These are phyloP conservation scores for Ophiocordyceps australis DNA, from an alignment of 2,329 filamentous ascomycete genomes.

Conservation along the genomic window DNA sequence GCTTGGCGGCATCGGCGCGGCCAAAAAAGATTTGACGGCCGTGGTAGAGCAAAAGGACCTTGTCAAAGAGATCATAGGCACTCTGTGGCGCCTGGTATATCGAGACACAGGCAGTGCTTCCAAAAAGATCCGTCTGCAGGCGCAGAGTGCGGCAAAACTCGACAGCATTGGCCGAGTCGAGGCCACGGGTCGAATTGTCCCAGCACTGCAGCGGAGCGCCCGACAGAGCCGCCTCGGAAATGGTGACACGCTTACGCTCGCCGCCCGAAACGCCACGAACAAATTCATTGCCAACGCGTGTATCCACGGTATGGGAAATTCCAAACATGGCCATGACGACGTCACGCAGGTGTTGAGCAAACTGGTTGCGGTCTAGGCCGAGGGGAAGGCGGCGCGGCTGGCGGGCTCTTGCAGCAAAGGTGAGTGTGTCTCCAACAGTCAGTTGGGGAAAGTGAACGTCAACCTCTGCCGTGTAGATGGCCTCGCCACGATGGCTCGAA, in stretches of 20 bases:
- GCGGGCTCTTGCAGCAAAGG: constrained; percentile 56
- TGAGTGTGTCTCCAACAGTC: constrained; percentile 61
- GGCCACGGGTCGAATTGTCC: constrained; percentile 57
- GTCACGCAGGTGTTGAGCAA: constrained; percentile 46
- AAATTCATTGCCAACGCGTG: constrained; percentile 57
- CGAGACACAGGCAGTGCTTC: constrained; percentile 47
- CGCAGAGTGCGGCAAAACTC: constrained; percentile 58
- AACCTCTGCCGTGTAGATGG: constrained; percentile 73
- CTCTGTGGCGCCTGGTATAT: constrained; percentile 55
- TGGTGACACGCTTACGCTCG: constrained; percentile 51
- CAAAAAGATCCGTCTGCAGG: constrained; percentile 47
- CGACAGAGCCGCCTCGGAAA: constrained; percentile 41
- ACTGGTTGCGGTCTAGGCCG: constrained; percentile 33
- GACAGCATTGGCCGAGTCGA: constrained; percentile 59
- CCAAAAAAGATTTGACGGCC: constrained; percentile 47
- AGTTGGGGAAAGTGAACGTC: constrained; percentile 69
- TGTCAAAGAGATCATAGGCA: constrained; percentile 47
- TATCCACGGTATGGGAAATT: constrained; percentile 56
- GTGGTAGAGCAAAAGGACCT: constrained; percentile 38
- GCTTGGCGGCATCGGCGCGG: constrained; percentile 35
- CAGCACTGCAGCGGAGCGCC: constrained; percentile 44
- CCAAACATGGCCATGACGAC: constrained; percentile 63
- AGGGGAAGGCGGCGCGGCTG: constrained; percentile 42
- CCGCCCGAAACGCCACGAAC: constrained; percentile 58
- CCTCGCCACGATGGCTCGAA: constrained; percentile 61